These are phyloP conservation scores for Fusarium verrucosum DNA, from an alignment of 2,329 filamentous ascomycete species.

Conservation along the genomic window DNA sequence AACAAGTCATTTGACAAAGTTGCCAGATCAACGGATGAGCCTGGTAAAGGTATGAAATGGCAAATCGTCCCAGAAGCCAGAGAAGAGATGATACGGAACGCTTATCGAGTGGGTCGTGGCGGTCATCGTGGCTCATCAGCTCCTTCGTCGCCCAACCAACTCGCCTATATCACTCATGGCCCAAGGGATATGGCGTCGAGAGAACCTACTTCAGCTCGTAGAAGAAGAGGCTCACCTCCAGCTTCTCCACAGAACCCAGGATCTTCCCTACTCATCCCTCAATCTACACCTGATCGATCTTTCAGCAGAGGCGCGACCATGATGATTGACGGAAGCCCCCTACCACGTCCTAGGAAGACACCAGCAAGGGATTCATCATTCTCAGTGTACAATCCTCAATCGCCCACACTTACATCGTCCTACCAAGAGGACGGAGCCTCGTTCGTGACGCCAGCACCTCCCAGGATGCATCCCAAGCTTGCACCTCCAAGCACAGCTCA, in stretches of 20 bases:
- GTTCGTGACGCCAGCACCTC: slow-evolving; percentile 77
- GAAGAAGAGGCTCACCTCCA: slow-evolving; percentile 64
- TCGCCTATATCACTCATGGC: slow-evolving; percentile 69
- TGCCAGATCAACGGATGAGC: slow-evolving; percentile 89
- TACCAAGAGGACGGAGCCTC: slow-evolving; percentile 69
- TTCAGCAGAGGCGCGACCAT: slow-evolving; percentile 50
- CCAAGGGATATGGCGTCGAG: slow-evolving; percentile 63
- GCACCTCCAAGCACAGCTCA: slow-evolving; percentile 84
- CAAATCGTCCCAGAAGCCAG: slow-evolving; percentile 85
- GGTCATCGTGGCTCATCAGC: slow-evolving; percentile 74
- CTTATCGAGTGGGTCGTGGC: slow-evolving; percentile 67
- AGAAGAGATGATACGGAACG: slow-evolving; percentile 86
- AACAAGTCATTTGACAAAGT: slow-evolving; percentile 97
- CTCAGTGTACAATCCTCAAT: slow-evolving; percentile 63
- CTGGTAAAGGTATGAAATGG: slow-evolving; percentile 99
- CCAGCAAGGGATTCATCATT: slow-evolving; percentile 56
- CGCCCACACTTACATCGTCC: slow-evolving; percentile 69
- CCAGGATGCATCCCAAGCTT: slow-evolving; percentile 76
- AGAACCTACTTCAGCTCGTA: slow-evolving; percentile 63
- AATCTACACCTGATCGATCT: slow-evolving; percentile 64
- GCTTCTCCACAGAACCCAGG: slow-evolving; percentile 65
- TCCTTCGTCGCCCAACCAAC: slow-evolving; percentile 71
- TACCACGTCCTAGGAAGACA: slow-evolving; percentile 66
- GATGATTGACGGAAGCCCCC: slow-evolving; percentile 67
- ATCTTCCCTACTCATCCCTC: slow-evolving; percentile 59